phyloP scores from a whole-genome alignment of 2,329 filamentous ascomycete genomes.

The Alternaria conjuncta region DNA sequence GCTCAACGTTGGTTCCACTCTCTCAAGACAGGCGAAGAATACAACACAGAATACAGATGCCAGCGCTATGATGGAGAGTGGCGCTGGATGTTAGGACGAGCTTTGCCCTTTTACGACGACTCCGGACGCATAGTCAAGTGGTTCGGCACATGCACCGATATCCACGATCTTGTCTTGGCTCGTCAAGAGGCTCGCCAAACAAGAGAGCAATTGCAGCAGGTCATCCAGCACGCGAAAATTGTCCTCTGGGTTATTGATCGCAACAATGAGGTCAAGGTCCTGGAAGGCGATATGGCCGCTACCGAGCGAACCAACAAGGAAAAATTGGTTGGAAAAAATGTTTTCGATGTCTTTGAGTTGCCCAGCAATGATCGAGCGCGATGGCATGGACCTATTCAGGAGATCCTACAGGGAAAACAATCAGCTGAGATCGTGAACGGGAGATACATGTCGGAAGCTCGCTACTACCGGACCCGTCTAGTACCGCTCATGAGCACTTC shows the following conservation, averaged over 20 bases:
- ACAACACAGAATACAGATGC: constrained; percentile 74
- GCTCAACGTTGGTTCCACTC: constrained; percentile 66
- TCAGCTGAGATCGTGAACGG: constrained; percentile 67
- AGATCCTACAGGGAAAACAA: constrained; percentile 67
- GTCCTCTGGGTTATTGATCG: constrained; percentile 76
- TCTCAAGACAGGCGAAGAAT: constrained; percentile 69
- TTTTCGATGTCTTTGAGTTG: constrained; percentile 67
- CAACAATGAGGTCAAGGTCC: constrained; percentile 67
- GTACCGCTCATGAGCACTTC: constrained; percentile 68
- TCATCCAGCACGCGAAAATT: constrained; percentile 76
- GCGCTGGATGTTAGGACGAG: constrained; percentile 80
- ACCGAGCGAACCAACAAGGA: constrained; percentile 21
- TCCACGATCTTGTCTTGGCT: constrained; percentile 75
- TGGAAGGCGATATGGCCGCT: constrained; percentile 71
- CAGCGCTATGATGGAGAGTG: constrained; percentile 70
- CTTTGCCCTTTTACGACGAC: constrained; percentile 70
- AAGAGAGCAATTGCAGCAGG: constrained; percentile 73
- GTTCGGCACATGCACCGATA: constrained; percentile 82
- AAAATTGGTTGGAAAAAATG: constrained; percentile 61
- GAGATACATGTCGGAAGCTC: constrained; percentile 62
- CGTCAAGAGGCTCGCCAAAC: constrained; percentile 70
- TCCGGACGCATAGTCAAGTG: constrained; percentile 75
- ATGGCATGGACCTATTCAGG: constrained; percentile 66
- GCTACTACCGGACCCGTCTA: constrained; percentile 75
- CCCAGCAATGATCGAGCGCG: constrained; percentile 39